These are phyloP conservation scores for Pseudocercospora pini-densiflorae DNA, from an alignment of 2,329 filamentous ascomycete genomes.

Conservation along the genomic window DNA sequence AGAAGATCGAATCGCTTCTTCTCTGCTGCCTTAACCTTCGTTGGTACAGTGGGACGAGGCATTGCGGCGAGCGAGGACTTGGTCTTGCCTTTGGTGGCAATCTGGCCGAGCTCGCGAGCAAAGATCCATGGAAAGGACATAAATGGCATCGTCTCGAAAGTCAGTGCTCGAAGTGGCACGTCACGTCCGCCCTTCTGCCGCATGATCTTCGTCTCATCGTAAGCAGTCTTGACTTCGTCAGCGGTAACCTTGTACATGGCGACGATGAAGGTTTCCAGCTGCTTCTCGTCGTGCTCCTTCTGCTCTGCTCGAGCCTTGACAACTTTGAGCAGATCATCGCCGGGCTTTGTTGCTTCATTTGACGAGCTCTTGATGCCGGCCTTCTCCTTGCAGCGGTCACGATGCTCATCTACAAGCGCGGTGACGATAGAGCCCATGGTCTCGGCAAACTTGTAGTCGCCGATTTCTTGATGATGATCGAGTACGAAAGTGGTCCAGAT, in stretches of 20 bases:
- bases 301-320: slow-evolving; percentile 21
- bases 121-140: slow-evolving; percentile 98
- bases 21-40: slow-evolving; percentile 13
- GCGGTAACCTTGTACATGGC: slow-evolving; percentile 88
- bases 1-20: slow-evolving; percentile 21
- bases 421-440: slow-evolving; percentile 72
- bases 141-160: slow-evolving; percentile 68
- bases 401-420: slow-evolving; percentile 71
- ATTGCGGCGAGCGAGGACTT: slow-evolving; percentile 8
- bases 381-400: slow-evolving; percentile 66
- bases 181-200: slow-evolving; percentile 45
- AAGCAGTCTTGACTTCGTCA: slow-evolving; percentile 66
- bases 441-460: slow-evolving; percentile 87
- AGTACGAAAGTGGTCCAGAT: slow-evolving; percentile 87
- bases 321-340: background rate
- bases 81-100: slow-evolving; percentile 56
- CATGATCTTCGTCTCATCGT: slow-evolving; percentile 54
- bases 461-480: slow-evolving; percentile 70
- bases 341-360: background rate
- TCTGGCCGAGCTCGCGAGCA: slow-evolving; percentile 68
- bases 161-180: slow-evolving; percentile 45
- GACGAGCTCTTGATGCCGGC: slow-evolving; percentile 52
- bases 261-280: slow-evolving; percentile 73
- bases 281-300: slow-evolving; percentile 51
- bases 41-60: slow-evolving; percentile 20